Percentiles rank a stretch among this genome's conserved stretches.
These are phyloP conservation scores for Telfairia occidentalis DNA, from an alignment of 331 rosid genomes.

Conservation along the genomic window DNA sequence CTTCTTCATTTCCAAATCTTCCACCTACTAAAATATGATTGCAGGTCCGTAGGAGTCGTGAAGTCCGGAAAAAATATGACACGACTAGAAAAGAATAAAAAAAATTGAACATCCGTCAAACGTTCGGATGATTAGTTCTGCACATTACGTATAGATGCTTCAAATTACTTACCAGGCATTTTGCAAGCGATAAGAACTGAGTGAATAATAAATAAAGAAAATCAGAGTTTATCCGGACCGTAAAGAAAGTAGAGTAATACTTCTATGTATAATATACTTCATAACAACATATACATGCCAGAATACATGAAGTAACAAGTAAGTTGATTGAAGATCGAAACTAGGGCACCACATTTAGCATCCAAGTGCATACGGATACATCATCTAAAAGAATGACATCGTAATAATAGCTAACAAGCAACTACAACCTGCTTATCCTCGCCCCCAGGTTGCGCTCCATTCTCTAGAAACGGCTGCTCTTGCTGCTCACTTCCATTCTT, in stretches of 20 bases:
- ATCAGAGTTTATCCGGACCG: neutral
- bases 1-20: neutral
- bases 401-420: conserved; percentile 11
- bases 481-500: conserved; percentile 52
- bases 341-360: neutral
- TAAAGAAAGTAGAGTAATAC: neutral
- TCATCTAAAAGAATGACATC: neutral
- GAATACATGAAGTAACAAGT: neutral
- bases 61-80: neutral
- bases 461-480: conserved; percentile 44
- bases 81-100: too few relatives aligned
- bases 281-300: neutral
- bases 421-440: conserved; percentile 74
- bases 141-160: neutral
- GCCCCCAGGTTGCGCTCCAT: conserved; percentile 43
- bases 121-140: neutral
- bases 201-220: neutral
- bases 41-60: neutral
- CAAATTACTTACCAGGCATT: neutral
- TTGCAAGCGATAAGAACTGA: neutral
- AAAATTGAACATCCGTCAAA: neutral
- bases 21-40: neutral
- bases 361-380: neutral
- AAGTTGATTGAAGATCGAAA: neutral
- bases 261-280: neutral